These are phyloP conservation scores for Gnetum montanum DNA, from an alignment of 75 land plant genomes.

Conservation along the genomic window DNA sequence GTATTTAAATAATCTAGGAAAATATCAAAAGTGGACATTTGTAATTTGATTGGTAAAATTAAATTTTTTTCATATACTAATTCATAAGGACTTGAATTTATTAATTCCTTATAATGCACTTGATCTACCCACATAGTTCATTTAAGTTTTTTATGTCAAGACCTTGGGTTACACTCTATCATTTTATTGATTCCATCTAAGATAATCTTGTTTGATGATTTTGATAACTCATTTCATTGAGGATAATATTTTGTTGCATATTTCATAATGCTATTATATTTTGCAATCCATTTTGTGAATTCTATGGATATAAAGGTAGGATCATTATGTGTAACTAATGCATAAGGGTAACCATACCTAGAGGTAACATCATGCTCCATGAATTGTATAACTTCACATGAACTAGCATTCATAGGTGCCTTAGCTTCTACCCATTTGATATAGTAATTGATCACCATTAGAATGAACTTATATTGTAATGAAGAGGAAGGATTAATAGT, in stretches of 20 bases:
- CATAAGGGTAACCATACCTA: neutral
- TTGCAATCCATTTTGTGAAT: neutral
- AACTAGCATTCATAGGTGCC: neutral
- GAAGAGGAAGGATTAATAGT: neutral
- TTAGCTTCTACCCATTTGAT: neutral
- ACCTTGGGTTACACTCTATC: neutral
- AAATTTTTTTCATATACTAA: too few species aligned
- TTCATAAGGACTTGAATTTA: too few species aligned
- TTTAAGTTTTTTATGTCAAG: neutral
- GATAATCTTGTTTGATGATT: neutral
- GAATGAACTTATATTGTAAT: neutral
- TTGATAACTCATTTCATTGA: neutral
- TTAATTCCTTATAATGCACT: too few species aligned
- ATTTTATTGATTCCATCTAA: neutral
- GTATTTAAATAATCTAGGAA: too few species aligned
- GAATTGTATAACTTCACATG: neutral
- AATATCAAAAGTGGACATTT: too few species aligned
- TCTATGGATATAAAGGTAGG: neutral
- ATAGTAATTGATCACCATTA: neutral
- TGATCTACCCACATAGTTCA: neutral
- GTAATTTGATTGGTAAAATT: too few species aligned
- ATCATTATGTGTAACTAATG: neutral
- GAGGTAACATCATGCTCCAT: neutral
- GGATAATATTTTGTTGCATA: neutral
- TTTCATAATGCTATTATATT: neutral